Base-by-base conservation (phyloP, 2,329 filamentous ascomycete species). In the Neofusicoccum umdonicola region DNA sequence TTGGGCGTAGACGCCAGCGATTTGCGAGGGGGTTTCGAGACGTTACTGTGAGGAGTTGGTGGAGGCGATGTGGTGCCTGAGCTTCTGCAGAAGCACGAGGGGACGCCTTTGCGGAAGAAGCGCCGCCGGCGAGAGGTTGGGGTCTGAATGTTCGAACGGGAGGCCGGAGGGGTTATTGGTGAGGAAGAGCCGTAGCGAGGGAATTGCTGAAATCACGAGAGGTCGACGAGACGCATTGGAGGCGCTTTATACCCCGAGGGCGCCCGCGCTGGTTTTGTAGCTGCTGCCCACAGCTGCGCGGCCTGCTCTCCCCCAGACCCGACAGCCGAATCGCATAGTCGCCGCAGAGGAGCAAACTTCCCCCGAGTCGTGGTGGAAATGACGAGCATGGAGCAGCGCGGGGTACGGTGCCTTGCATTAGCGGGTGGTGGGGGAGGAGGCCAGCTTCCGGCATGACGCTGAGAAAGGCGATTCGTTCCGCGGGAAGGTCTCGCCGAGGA, bases 341-440 rank as follows among this genome's bases (percentile, higher is more conserved):
- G 17, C 41, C 54, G 22, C 41, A 19, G 6, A 34, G 45, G 54
- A 58, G 54, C 54, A 58, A 58, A 19, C 39, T 45, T 58, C 15
- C 13, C 54, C 54, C 41, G 54, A 58, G 41, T 27, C 19, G 15
- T 15, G 15, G 17, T 57, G 6, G 5, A 19, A 58, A 35, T 22
- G 39, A 45, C 54, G 41, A 58, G 41, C 54, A 58, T 58, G 22
- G 54, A 22, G 54, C 41, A 58, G 54, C 54, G 54, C 54, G 54
- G 54, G 54, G 54, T 58, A 58, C 27, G 54, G 54, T 58, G 54
- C 41, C 54, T 58, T 58, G 54, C 54, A 35, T 45, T 58, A 58
- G 54, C 27, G 54, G 12, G 9, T 34, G 41, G 54, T 31, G 22
- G 54, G 19, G 54, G 45, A 3, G 54, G 39, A 44, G 9, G 11